phyloP scores from a whole-genome alignment of 208 protist species.

The Willaertia magna region DNA sequence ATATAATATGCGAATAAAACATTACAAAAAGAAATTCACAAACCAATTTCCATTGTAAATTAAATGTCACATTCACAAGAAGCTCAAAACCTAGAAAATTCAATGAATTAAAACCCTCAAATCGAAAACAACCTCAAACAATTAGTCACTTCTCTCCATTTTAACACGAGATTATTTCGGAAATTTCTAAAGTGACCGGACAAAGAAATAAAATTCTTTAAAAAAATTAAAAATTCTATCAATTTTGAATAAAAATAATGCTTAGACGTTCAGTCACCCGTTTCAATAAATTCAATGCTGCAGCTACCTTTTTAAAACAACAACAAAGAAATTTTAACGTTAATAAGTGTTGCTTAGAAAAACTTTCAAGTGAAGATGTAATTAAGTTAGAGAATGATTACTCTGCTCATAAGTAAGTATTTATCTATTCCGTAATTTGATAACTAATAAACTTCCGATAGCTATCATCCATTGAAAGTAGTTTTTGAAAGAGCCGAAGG shows the following conservation, averaged over 20 bases:
- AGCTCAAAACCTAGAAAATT: no score
- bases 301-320: background rate
- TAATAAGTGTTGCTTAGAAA: background rate
- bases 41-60: no score
- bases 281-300: background rate
- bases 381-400: conserved; percentile 22
- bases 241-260: background rate
- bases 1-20: no score
- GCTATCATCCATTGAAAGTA: conserved; percentile 59
- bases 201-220: background rate
- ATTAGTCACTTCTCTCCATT: no score
- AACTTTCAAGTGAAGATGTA: conserved; percentile 9
- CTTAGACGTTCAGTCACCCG: background rate
- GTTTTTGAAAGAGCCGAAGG: conserved; percentile 56
- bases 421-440: conserved; percentile 24
- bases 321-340: background rate
- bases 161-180: background rate
- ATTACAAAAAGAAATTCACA: no score
- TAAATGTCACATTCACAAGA: no score
- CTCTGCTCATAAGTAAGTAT: conserved; percentile 47
- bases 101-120: no score
- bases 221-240: background rate
- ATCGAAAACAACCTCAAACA: no score
- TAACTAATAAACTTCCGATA: background rate
- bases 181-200: background rate